Conservation (phyloP, 2,329 filamentous ascomycete genomes). For the Capronia coronata region DNA sequence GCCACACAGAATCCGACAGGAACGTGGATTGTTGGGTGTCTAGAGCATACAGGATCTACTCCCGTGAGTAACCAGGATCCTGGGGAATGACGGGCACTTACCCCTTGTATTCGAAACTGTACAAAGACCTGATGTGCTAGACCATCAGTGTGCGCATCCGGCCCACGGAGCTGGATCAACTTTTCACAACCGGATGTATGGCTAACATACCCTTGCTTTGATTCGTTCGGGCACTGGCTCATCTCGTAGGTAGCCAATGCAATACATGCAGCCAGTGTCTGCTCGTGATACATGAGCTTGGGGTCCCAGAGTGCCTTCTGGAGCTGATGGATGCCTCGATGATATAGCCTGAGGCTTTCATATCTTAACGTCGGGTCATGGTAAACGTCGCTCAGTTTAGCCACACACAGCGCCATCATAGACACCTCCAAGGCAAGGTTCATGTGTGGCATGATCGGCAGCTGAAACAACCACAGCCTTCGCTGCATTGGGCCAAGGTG, state of each 20-base stretch:
- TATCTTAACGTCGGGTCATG: slow-evolving; percentile 20
- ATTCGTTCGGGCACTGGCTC: slow-evolving; percentile 34
- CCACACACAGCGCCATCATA: slow-evolving; percentile 30
- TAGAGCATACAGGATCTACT: slow-evolving; percentile 32
- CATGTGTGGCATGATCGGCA: slow-evolving; percentile 28
- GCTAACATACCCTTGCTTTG: slow-evolving; percentile 30
- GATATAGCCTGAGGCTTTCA: slow-evolving; percentile 33
- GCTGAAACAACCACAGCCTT: slow-evolving; percentile 30
- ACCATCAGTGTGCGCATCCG: slow-evolving; percentile 31
- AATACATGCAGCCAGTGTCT: slow-evolving; percentile 35
- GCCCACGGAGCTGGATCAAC: slow-evolving; percentile 33
- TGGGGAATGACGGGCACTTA: slow-evolving; percentile 3
- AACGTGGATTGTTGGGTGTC: slow-evolving; percentile 28
- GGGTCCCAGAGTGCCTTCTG: slow-evolving; percentile 34
- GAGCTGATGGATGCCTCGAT: slow-evolving; percentile 32
- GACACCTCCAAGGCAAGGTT: slow-evolving; percentile 31
- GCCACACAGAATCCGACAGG: slow-evolving; percentile 32
- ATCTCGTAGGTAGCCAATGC: slow-evolving; percentile 34
- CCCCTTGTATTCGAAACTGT: slow-evolving; percentile 30
- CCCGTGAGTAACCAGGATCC: slow-evolving; percentile 1
- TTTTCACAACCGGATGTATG: slow-evolving; percentile 33
- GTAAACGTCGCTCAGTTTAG: slow-evolving; percentile 29
- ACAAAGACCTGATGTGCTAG: slow-evolving; percentile 34
- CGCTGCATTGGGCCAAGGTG: slow-evolving; percentile 9
- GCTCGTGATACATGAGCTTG: slow-evolving; percentile 32